Conservation (phyloP, 345 rosid genomes). For the Ceriops decandra region DNA sequence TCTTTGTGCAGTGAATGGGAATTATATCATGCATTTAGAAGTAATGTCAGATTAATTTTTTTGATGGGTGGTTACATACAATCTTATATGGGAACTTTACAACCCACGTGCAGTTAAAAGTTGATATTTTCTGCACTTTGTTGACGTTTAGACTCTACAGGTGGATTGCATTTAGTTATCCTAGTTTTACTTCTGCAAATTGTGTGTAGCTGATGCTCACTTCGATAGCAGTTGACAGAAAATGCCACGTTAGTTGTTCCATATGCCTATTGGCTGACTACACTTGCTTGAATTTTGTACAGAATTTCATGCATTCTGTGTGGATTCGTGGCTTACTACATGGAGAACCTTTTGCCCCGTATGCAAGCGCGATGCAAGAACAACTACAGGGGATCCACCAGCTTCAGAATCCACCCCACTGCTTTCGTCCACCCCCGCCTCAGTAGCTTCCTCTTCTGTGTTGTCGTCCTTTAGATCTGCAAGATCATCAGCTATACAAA, state of each 20-base stretch:
- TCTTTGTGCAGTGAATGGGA: too few species aligned
- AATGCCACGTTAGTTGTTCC: not conserved
- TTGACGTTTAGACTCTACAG: not conserved
- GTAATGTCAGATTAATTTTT: too few species aligned
- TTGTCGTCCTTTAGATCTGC: constrained; percentile 68
- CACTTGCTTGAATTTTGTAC: constrained; percentile 23
- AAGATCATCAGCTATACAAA: constrained; percentile 64
- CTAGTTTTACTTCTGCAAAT: not conserved
- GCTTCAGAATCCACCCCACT: constrained; percentile 88
- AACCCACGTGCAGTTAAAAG: too few species aligned
- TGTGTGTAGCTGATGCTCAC: not conserved
- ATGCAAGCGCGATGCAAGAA: constrained; percentile 94
- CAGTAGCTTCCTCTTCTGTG: constrained; percentile 51
- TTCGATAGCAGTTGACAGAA: constrained; percentile 2
- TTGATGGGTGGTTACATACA: too few species aligned
- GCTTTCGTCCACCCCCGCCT: constrained; percentile 55
- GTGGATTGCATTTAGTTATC: not conserved
- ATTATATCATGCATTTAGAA: too few species aligned
- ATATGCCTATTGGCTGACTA: constrained; percentile 1
- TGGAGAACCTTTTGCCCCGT: constrained; percentile 99
- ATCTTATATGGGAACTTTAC: too few species aligned
- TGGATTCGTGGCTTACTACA: constrained; percentile 91
- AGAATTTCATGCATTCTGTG: constrained; percentile 88
- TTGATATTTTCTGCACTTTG: not conserved
- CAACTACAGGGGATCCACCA: constrained; percentile 65